phyloP scores from a whole-genome alignment of 148 eudicot species.

The Mesembryanthemum crystallinum region DNA sequence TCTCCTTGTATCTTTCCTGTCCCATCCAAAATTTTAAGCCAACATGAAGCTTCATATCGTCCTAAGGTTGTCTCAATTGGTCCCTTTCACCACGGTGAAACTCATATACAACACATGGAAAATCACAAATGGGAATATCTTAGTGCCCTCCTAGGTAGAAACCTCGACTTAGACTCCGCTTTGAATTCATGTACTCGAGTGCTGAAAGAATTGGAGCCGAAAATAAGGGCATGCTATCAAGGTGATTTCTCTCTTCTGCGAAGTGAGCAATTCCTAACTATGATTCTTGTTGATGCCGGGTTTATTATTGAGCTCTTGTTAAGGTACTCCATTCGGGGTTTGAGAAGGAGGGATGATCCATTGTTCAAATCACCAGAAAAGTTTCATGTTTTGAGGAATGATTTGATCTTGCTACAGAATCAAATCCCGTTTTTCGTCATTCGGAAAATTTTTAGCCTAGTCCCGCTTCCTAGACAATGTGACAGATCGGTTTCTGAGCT shows the following conservation, averaged over 20 bases:
- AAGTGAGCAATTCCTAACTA: slow-evolving; percentile 39
- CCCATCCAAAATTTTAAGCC: slow-evolving; percentile 21
- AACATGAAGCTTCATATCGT: slow-evolving; percentile 22
- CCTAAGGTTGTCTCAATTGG: slow-evolving; percentile 57
- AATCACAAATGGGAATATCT: slow-evolving; percentile 55
- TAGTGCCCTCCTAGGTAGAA: slow-evolving; percentile 37
- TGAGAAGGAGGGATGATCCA: slow-evolving; percentile 54
- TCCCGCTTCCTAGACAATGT: slow-evolving; percentile 37
- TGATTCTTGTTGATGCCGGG: slow-evolving; percentile 52
- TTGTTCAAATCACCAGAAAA: slow-evolving; percentile 28
- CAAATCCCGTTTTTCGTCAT: slow-evolving; percentile 59
- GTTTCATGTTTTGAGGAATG: slow-evolving; percentile 36
- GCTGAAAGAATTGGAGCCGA: slow-evolving; percentile 43
- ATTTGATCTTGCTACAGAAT: slow-evolving; percentile 54
- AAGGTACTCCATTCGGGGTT: slow-evolving; percentile 29
- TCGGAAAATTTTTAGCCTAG: slow-evolving; percentile 33
- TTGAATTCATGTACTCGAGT: slow-evolving; percentile 37
- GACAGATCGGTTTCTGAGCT: slow-evolving; percentile 34
- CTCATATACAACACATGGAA: slow-evolving; percentile 32
- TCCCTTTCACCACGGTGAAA: slow-evolving; percentile 44
- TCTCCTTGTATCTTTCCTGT: slow-evolving; percentile 33
- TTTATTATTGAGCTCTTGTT: slow-evolving; percentile 61
- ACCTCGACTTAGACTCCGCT: slow-evolving; percentile 19
- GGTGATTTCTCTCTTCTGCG: slow-evolving; percentile 12
- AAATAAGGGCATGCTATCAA: slow-evolving; percentile 46